Evolutionary conservation across 805 yeast genomes (phyloP).

Genomic region (Yamadazyma scolyti): DNA sequence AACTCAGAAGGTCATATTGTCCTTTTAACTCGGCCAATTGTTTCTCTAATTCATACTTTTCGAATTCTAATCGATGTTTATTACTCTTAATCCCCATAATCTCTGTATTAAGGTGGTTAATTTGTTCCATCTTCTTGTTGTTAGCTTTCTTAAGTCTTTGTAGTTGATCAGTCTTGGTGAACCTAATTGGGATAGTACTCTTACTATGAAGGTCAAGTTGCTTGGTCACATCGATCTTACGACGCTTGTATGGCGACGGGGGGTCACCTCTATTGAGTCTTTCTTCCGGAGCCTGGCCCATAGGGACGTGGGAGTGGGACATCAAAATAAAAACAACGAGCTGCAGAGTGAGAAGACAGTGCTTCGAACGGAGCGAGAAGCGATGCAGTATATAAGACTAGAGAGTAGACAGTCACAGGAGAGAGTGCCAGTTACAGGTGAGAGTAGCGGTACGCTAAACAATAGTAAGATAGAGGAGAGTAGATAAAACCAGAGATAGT

Average conservation of each 20-base stretch:
- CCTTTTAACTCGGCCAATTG: conserved; percentile 35
- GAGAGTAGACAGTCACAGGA: too few species aligned
- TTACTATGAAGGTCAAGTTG: conserved; percentile 1
- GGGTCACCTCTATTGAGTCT: neutral
- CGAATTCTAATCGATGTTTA: conserved; percentile 33
- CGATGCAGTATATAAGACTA: too few species aligned
- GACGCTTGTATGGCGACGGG: conserved; percentile 5
- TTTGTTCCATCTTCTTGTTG: conserved; percentile 14
- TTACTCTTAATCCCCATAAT: conserved; percentile 32
- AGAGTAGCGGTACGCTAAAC: too few species aligned
- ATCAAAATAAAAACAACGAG: too few species aligned
- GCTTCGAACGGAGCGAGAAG: too few species aligned
- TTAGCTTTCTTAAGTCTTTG: conserved; percentile 7
- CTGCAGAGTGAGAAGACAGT: too few species aligned
- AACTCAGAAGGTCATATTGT: conserved; percentile 28
- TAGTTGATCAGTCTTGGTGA: conserved; percentile 13
- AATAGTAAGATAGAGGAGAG: too few species aligned
- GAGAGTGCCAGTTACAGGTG: too few species aligned
- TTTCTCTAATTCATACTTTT: conserved; percentile 28
- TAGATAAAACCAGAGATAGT: too few species aligned
- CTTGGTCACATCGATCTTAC: conserved; percentile 5
- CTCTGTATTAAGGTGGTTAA: conserved; percentile 14
- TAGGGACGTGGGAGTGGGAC: too few species aligned
- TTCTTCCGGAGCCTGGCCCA: neutral
- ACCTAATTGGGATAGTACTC: conserved; percentile 11